These are phyloP conservation scores for Claviceps humidiphila DNA, from an alignment of 2,329 filamentous ascomycete species.

Conservation along the genomic window DNA sequence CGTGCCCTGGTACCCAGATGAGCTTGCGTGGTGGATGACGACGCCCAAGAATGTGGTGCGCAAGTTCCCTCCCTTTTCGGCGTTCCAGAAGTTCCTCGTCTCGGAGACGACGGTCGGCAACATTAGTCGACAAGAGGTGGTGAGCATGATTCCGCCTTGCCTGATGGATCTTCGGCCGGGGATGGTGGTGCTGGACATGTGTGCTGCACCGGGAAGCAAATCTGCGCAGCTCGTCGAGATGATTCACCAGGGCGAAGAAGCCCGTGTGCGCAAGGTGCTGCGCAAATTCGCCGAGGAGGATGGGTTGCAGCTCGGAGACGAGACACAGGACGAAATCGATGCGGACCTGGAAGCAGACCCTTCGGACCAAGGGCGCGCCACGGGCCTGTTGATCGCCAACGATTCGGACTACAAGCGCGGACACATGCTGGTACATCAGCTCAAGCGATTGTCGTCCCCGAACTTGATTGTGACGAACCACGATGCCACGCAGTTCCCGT, in stretches of 20 bases:
- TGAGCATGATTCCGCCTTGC: constrained; percentile 96
- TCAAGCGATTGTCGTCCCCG: constrained; percentile 91
- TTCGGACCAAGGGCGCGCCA: constrained; percentile 72
- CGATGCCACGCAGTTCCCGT: constrained; percentile 90
- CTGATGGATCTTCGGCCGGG: constrained; percentile 83
- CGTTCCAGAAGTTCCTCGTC: constrained; percentile 95
- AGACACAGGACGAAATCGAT: constrained; percentile 34
- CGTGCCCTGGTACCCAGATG: constrained; percentile 86
- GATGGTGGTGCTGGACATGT: constrained; percentile 90
- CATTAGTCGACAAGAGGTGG: constrained; percentile 92
- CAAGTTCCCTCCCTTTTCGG: constrained; percentile 84
- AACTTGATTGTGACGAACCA: constrained; percentile 97
- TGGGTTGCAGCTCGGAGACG: constrained; percentile 35
- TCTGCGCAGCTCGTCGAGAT: constrained; percentile 90
- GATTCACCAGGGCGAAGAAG: constrained; percentile 85
- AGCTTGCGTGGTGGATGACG: constrained; percentile 94
- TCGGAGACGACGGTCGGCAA: constrained; percentile 96
- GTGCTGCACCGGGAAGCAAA: constrained; percentile 93
- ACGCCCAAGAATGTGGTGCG: constrained; percentile 93
- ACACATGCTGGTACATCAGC: constrained; percentile 94
- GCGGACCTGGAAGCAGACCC: constrained; percentile 44
- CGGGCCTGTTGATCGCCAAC: constrained; percentile 86
- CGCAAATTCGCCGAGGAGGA: constrained; percentile 49
- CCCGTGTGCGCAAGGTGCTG: constrained; percentile 61
- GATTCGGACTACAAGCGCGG: constrained; percentile 93